A percentile compares a stretch with the other conserved stretches of the same genome.
These are phyloP conservation scores for Solanum ossicruentum DNA, from an alignment of 257 asterid species.

Conservation along the genomic window DNA sequence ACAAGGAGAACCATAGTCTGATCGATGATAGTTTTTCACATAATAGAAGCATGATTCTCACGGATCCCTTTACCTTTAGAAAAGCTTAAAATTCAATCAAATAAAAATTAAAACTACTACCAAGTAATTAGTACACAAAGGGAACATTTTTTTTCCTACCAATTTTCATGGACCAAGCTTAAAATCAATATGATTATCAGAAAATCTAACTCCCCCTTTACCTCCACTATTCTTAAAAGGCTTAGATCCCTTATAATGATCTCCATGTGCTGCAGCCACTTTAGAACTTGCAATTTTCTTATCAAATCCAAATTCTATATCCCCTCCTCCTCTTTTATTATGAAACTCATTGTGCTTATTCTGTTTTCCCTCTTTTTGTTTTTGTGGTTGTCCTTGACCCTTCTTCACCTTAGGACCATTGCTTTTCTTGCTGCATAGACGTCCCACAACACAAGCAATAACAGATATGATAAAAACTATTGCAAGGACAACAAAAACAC, in stretches of 20 bases:
- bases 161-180: slow-evolving; percentile 6
- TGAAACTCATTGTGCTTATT: slow-evolving; percentile 22
- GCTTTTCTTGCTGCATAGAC: slow-evolving; percentile 46
- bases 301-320: slow-evolving; percentile 67
- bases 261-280: slow-evolving; percentile 13
- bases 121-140: background rate
- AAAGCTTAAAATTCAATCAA: background rate
- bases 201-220: slow-evolving; percentile 39
- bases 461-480: slow-evolving; percentile 52
- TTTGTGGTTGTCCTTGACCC: slow-evolving; percentile 3
- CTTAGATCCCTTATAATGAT: slow-evolving; percentile 17
- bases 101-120: background rate
- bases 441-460: slow-evolving; percentile 57
- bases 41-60: background rate
- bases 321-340: slow-evolving; percentile 29
- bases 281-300: slow-evolving; percentile 20
- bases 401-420: slow-evolving; percentile 21
- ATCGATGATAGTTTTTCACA: background rate
- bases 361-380: slow-evolving; percentile 33
- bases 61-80: background rate
- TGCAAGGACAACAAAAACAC: slow-evolving; percentile 60
- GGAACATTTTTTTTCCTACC: background rate
- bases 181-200: slow-evolving; percentile 31
- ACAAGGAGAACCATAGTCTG: background rate
- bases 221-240: slow-evolving; percentile 19